Evolutionary conservation across 2,329 filamentous ascomycete genomes (phyloP), one percentile per base, ranked within the genome.

Genomic region (Plenodomus lindquistii): DNA sequence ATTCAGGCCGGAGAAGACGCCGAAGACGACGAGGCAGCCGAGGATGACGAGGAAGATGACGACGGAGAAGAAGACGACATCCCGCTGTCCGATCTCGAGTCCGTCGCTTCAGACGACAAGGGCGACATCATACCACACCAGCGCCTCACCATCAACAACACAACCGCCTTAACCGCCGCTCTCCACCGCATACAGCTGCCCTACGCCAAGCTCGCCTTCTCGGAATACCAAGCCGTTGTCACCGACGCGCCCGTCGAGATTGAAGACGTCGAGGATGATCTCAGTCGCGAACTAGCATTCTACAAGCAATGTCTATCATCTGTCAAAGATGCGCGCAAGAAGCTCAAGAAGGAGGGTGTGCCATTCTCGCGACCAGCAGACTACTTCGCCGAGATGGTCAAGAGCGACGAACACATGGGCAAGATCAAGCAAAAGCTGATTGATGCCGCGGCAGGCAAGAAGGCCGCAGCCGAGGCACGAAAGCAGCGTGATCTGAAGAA

Each of bases 371-470:
- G 94, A 9, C 94, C 94, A 3, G 86, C 84, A 46, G 94, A 99
- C 76, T 99, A 96, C 77, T 99, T 99, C 65, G 94, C 94, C 37
- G 94, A 99, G 80, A 99, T 97, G 92, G 87, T 97, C 66, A 97
- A 97, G 84, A 90, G 87, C 66, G 94, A 99, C 71, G 93, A 95
- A 65, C 94, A 97, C 74, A 99, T 99, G 94, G 89, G 89, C 71
- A 92, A 89, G 81, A 89, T 99, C 71, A 95, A 95, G 81, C 85
- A 87, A 67, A 96, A 95, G 81, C 79, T 97, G 65, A 82, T 96
- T 54, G 92, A 97, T 66, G 91, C 95, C 68, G 94, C 93, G 0
- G 89, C 93, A 10, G 81, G 85, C 53, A 96, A 96, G 81, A 96
- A 96, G 79, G 93, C 94, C 1, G 84, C 91, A 21, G 86, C 89